A percentile compares a stretch with the other conserved stretches of the same genome.
Conservation (phyloP, 805 yeast species). For the Myxozyma mucilagina region DNA sequence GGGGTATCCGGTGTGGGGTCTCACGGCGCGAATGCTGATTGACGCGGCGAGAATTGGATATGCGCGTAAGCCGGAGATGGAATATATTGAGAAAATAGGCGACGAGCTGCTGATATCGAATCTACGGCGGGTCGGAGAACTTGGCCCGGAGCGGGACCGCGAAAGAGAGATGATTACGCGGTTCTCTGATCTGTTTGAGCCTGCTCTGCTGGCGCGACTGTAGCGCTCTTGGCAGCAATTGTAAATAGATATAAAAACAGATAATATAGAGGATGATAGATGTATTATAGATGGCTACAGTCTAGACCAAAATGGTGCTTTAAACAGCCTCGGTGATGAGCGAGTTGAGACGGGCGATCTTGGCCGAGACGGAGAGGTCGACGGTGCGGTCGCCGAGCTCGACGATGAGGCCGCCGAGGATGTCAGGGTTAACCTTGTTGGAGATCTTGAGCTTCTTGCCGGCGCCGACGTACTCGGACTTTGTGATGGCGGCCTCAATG, state of each 20-base stretch:
- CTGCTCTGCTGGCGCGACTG: constrained; percentile 4
- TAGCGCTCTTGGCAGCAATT: neutral
- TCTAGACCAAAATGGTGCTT: neutral
- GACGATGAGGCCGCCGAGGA: constrained; percentile 92
- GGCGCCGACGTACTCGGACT: constrained; percentile 77
- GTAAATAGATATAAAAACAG: neutral
- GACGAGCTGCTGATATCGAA: constrained; percentile 29
- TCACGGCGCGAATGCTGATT: constrained; percentile 45
- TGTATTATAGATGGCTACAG: neutral
- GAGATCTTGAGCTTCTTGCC: constrained; percentile 83
- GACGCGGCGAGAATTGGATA: constrained; percentile 44
- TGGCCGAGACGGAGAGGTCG: constrained; percentile 83
- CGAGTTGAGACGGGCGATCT: constrained; percentile 85
- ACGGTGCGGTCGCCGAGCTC: constrained; percentile 97
- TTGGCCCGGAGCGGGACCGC: constrained; percentile 26
- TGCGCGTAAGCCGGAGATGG: constrained; percentile 40
- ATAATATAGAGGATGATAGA: neutral
- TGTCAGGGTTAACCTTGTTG: constrained; percentile 80
- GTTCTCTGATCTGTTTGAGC: constrained; percentile 16
- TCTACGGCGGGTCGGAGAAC: constrained; percentile 17
- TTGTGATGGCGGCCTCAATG: constrained; percentile 73
- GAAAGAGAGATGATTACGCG: constrained; percentile 21
- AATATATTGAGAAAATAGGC: constrained; percentile 29
- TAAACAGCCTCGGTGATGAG: constrained; percentile 83
- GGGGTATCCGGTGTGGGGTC: constrained; percentile 44